phyloP scores from a whole-genome alignment of 192 early-diverging fungal species.

The Coemansia biformis region DNA sequence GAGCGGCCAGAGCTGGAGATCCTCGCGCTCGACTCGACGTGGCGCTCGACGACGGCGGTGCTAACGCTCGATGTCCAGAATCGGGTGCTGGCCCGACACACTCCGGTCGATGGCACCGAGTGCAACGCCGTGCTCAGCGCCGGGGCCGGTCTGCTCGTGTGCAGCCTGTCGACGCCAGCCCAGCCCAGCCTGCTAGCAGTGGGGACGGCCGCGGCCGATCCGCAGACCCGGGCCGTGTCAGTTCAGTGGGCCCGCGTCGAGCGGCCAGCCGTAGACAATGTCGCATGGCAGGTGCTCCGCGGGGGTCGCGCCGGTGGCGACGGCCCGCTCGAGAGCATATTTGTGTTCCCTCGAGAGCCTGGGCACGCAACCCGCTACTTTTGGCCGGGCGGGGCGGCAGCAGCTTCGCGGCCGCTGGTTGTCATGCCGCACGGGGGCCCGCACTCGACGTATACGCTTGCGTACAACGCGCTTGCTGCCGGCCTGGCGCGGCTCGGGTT shows the following conservation, averaged over 20 bases:
- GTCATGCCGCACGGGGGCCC: conserved; percentile 81
- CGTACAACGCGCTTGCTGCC: conserved; percentile 44
- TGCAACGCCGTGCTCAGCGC: conserved; percentile 49
- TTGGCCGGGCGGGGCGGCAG: conserved; percentile 11
- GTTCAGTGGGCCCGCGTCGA: conserved; percentile 15
- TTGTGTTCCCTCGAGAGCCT: conserved; percentile 26
- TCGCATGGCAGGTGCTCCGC: conserved; percentile 15
- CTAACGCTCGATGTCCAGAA: conserved; percentile 43
- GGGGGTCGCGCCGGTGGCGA: background rate
- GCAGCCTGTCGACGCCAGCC: conserved; percentile 52
- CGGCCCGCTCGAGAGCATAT: conserved; percentile 22
- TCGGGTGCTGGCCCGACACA: conserved; percentile 52
- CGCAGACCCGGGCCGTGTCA: background rate
- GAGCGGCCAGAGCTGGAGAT: conserved; percentile 4
- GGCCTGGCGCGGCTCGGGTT: conserved; percentile 59
- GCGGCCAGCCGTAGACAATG: background rate
- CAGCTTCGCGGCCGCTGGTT: conserved; percentile 52
- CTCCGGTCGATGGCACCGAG: conserved; percentile 46
- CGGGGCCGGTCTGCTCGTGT: conserved; percentile 42
- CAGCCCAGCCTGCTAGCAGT: conserved; percentile 48
- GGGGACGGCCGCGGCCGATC: conserved; percentile 7
- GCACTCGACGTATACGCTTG: conserved; percentile 54
- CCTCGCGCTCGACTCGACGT: conserved; percentile 30
- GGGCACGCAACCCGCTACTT: conserved; percentile 15
- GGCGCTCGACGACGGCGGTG: conserved; percentile 43